A percentile compares a stretch with the other conserved stretches of the same genome.
Evolutionary conservation across 1,284 basidiomycete species (phyloP).

Genomic region (Leccinum pallidistipes): DNA sequence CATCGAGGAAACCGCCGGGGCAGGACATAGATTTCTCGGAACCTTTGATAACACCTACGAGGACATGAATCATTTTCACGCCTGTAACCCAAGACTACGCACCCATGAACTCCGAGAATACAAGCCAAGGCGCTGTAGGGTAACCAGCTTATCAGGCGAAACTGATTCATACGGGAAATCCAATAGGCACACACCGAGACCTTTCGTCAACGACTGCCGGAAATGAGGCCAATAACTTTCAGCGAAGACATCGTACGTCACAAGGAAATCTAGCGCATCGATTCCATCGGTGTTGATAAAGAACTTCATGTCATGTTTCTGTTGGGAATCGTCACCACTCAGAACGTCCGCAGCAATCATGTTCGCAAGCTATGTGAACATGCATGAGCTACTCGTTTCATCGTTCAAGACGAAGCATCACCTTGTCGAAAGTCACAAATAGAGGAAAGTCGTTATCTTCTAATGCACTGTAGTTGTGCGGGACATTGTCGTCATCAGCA

Average conservation of each 20-base stretch:
- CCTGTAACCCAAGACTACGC: constrained; percentile 3
- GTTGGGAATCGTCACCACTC: constrained; percentile 9
- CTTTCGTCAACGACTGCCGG: constrained; percentile 52
- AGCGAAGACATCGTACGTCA: constrained; percentile 55
- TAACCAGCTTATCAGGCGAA: background rate
- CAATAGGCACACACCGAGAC: constrained; percentile 45
- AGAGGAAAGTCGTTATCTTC: constrained; percentile 66
- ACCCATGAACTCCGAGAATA: constrained; percentile 73
- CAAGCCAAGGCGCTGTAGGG: constrained; percentile 55
- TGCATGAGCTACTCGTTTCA: background rate
- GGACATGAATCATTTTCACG: background rate
- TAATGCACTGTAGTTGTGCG: constrained; percentile 56
- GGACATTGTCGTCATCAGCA: constrained; percentile 55
- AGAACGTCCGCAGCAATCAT: constrained; percentile 28
- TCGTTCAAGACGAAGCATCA: constrained; percentile 27
- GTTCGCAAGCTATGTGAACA: constrained; percentile 9
- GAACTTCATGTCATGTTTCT: constrained; percentile 6
- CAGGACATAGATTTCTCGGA: constrained; percentile 49
- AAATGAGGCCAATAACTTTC: constrained; percentile 66
- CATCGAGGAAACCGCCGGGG: constrained; percentile 43
- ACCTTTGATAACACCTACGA: constrained; percentile 65
- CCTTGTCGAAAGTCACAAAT: constrained; percentile 67
- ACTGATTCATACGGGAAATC: background rate
- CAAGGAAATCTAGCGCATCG: constrained; percentile 22
- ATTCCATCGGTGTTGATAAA: constrained; percentile 19